Percentiles rank a stretch among this genome's conserved stretches.
These are phyloP conservation scores for Neoboletus brunneissimus DNA, from an alignment of 768 basidiomycete genomes.

Conservation along the genomic window DNA sequence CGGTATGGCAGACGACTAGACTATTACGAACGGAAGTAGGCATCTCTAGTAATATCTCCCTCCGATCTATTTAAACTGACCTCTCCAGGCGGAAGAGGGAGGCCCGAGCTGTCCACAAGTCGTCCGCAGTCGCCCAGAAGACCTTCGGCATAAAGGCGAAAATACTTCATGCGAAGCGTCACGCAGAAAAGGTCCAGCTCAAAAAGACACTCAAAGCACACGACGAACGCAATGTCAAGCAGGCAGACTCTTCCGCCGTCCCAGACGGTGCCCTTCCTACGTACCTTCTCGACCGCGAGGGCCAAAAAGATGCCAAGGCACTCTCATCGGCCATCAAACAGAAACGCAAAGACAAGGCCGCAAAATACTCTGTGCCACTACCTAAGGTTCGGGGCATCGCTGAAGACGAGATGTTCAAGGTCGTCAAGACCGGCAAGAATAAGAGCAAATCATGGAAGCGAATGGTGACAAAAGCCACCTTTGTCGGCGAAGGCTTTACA, in stretches of 20 bases:
- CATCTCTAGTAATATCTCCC: constrained; percentile 6
- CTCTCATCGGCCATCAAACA: constrained; percentile 96
- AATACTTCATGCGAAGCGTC: constrained; percentile 93
- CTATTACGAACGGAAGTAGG: constrained; percentile 92
- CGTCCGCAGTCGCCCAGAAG: constrained; percentile 87
- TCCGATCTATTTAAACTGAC: neutral
- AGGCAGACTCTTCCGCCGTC: constrained; percentile 76
- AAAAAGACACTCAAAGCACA: constrained; percentile 99
- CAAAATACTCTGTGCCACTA: constrained; percentile 94
- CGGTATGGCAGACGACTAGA: constrained; percentile 95
- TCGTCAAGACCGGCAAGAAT: constrained; percentile 94
- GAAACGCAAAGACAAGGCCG: constrained; percentile 98
- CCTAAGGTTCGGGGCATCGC: constrained; percentile 98
- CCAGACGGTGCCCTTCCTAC: constrained; percentile 93
- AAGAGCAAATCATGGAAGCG: constrained; percentile 98
- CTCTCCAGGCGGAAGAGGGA: constrained; percentile 70
- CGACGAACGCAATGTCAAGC: constrained; percentile 98
- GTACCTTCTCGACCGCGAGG: constrained; percentile 94
- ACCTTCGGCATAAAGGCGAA: constrained; percentile 97
- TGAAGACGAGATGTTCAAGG: constrained; percentile 99
- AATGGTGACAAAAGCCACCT: constrained; percentile 99
- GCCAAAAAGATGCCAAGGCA: constrained; percentile 97
- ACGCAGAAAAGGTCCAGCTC: constrained; percentile 97
- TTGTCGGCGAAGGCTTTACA: constrained; percentile 97
- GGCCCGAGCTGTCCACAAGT: constrained; percentile 71